Base-by-base conservation (phyloP, 2,329 filamentous ascomycete genomes). In the Aphanocladium album region DNA sequence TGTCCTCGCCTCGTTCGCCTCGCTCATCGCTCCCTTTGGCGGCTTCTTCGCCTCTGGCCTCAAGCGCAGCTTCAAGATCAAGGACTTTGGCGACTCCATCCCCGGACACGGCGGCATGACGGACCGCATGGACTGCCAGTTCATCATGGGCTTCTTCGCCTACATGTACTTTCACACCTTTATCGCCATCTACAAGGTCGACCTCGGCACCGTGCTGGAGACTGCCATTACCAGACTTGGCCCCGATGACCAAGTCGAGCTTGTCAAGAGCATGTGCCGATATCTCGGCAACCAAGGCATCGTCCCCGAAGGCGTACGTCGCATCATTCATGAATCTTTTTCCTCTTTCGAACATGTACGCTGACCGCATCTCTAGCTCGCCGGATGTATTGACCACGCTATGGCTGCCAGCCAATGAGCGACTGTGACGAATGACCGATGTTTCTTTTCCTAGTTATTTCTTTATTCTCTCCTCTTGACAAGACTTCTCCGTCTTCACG, bases 161-260 rank as follows among this genome's bases (percentile, higher is more conserved):
- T 98, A 92, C 79, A 93, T 99, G 84, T 99, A 99, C 78, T 99
- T 96, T 77, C 93, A 97, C 74, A 95, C 90, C 70, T 99, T 99
- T 74, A 93, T 99, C 70, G 93, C 93, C 4, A 82, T 91, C 7
- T 87, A 96, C 80, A 91, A 93, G 74, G 87, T 89, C 43, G 91
- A 83, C 60, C 88, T 96, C 21, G 95, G 93, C 21, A 86, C 86
- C 59, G 89, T 99, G 39, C 89, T 99, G 67, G 93, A 99, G 79
- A 85, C 87, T 14, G 93, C 91, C 55, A 96, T 99, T 67, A 96
- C 88, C 6, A 93, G 93, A n/a, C 77, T 99, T 67, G 88, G 86
- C 0, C 78, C 87, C 1, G 92, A 96, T 45, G 91, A 99, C 76
- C 93, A 99, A 76, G 81, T 96, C 63, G 93, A 97, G 75, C 79